These are phyloP conservation scores for Brassica rapa DNA, from an alignment of 345 rosid species.

Conservation along the genomic window DNA sequence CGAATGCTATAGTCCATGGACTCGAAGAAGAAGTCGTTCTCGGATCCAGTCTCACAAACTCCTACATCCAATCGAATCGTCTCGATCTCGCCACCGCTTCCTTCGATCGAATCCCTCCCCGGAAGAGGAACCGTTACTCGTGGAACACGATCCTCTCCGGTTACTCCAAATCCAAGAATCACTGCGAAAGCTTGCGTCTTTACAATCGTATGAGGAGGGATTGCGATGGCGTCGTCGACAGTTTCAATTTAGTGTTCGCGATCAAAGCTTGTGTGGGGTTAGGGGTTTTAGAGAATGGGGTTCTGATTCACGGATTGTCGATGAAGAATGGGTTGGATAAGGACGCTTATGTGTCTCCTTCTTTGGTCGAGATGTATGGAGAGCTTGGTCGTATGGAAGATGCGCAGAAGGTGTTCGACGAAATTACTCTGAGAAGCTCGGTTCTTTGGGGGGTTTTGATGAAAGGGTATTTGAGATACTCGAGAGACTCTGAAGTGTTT, in stretches of 20 bases:
- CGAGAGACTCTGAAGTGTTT: conserved; percentile 42
- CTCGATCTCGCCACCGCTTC: conserved; percentile 42
- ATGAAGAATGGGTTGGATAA: conserved; percentile 44
- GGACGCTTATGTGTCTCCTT: conserved; percentile 49
- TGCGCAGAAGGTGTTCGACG: conserved; percentile 57
- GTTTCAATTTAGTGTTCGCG: conserved; percentile 54
- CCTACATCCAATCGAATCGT: conserved; percentile 40
- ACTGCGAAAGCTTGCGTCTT: conserved; percentile 28
- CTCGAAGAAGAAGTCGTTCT: conserved; percentile 31
- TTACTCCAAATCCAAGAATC: conserved; percentile 37
- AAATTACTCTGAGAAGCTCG: conserved; percentile 47
- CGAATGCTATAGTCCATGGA: conserved; percentile 37
- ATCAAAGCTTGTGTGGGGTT: conserved; percentile 47
- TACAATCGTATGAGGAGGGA: conserved; percentile 44
- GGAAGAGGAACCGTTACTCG: conserved; percentile 36
- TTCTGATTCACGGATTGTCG: conserved; percentile 43
- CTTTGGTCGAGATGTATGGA: conserved; percentile 49
- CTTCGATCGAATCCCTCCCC: conserved; percentile 33
- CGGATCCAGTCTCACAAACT: conserved; percentile 43
- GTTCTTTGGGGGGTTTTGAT: conserved; percentile 64
- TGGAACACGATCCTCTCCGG: conserved; percentile 51
- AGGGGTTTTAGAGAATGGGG: conserved; percentile 22
- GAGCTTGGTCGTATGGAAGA: conserved; percentile 44
- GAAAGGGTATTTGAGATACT: conserved; percentile 51
- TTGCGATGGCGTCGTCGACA: conserved; percentile 43